Percentiles rank a stretch among this genome's conserved stretches.
Evolutionary conservation across 805 yeast genomes (phyloP).

Genomic region (Metschnikowia arizonensis): DNA sequence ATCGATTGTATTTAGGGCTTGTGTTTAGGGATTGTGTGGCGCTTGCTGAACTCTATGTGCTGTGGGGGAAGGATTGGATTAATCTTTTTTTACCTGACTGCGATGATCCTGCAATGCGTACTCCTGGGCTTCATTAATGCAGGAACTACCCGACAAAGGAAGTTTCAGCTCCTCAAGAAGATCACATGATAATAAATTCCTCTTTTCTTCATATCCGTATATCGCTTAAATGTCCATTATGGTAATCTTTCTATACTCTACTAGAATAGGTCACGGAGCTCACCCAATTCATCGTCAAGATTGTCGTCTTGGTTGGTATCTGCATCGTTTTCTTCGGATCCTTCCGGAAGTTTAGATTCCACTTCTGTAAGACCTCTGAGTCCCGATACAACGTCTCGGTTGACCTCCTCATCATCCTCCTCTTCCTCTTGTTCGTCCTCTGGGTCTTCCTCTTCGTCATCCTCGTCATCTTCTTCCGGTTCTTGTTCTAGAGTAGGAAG

Average conservation of each 20-base stretch:
- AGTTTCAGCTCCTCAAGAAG: background rate
- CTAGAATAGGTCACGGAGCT: constrained; percentile 25
- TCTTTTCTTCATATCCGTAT: too few relatives aligned
- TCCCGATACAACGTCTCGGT: constrained; percentile 3
- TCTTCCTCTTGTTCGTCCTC: constrained; percentile 10
- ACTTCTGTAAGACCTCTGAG: constrained; percentile 16
- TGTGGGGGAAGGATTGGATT: constrained; percentile 2
- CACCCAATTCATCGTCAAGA: constrained; percentile 35
- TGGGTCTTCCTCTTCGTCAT: constrained; percentile 11
- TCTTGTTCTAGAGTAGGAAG: background rate
- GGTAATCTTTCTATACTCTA: background rate
- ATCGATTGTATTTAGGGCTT: background rate
- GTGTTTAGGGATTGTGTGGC: too few relatives aligned
- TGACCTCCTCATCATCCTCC: constrained; percentile 6
- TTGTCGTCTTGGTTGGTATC: constrained; percentile 22
- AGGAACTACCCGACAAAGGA: background rate
- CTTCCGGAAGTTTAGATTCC: background rate
- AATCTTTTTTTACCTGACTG: constrained; percentile 4
- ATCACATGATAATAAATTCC: too few relatives aligned
- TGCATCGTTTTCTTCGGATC: constrained; percentile 26
- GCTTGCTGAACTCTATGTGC: background rate
- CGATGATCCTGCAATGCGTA: constrained; percentile 6
- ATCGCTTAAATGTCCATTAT: too few relatives aligned
- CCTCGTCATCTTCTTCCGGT: constrained; percentile 8
- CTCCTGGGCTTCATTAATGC: constrained; percentile 2